These are phyloP conservation scores for Escovopsis weberi DNA, from an alignment of 2,329 filamentous ascomycete genomes.

Conservation along the genomic window DNA sequence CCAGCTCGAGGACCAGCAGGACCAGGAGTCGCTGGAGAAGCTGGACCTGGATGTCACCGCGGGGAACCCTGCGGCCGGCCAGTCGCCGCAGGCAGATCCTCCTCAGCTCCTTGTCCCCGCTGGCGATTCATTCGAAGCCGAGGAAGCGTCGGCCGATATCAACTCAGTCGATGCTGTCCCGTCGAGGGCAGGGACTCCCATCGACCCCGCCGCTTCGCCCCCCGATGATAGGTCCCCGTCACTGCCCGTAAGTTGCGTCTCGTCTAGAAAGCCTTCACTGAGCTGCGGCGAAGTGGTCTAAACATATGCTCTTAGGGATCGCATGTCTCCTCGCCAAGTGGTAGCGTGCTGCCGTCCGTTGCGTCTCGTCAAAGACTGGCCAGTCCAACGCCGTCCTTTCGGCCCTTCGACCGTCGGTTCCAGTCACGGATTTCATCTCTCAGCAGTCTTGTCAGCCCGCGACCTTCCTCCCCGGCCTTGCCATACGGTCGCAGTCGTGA, in stretches of 20 bases:
- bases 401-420: slow-evolving; percentile 90
- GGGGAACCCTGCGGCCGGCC: neutral
- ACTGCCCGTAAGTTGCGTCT: slow-evolving; percentile 42
- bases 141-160: slow-evolving; percentile 37
- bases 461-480: slow-evolving; percentile 65
- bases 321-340: slow-evolving; percentile 51
- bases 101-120: slow-evolving; percentile 20
- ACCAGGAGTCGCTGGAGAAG: neutral
- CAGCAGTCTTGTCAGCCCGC: slow-evolving; percentile 36
- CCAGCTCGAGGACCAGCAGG: slow-evolving; percentile 8
- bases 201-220: slow-evolving; percentile 53
- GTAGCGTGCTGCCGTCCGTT: slow-evolving; percentile 56
- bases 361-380: slow-evolving; percentile 49
- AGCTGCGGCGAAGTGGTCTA: slow-evolving; percentile 1
- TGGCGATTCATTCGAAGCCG: slow-evolving; percentile 36
- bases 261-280: slow-evolving; percentile 9
- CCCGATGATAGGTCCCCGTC: slow-evolving; percentile 82
- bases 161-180: slow-evolving; percentile 33
- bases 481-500: slow-evolving; percentile 65
- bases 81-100: neutral
- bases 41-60: neutral
- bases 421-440: slow-evolving; percentile 64
- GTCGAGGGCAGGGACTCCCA: slow-evolving; percentile 48
- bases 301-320: slow-evolving; percentile 35
- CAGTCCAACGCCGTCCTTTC: slow-evolving; percentile 68